Evolutionary conservation across 352 stramenopile species (phyloP).

Genomic region (Globisporangium parvum): DNA sequence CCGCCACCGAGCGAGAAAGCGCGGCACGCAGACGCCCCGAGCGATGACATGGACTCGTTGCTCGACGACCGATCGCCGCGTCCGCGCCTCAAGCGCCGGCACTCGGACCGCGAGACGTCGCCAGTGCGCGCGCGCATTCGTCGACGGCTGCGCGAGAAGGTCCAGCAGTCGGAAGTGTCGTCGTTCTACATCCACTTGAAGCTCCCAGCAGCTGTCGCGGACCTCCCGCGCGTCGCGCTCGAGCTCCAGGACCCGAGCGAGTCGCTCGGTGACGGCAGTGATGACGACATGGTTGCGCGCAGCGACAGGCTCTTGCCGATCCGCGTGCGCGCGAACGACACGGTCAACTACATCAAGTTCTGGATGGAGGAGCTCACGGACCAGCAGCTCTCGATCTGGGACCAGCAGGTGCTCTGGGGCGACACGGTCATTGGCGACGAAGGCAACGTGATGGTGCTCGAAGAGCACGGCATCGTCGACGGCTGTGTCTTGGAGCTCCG

Average conservation of each 20-base stretch:
- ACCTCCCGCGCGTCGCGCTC: slow-evolving; percentile 55
- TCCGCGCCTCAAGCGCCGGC: slow-evolving; percentile 24
- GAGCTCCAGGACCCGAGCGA: slow-evolving; percentile 60
- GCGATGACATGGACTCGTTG: slow-evolving; percentile 15
- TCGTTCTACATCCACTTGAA: slow-evolving; percentile 67
- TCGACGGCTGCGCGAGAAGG: slow-evolving; percentile 39
- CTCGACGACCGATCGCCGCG: slow-evolving; percentile 19
- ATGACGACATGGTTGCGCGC: neutral
- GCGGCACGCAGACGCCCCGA: slow-evolving; percentile 15
- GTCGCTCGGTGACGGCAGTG: slow-evolving; percentile 9
- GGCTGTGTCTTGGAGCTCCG: slow-evolving; percentile 61
- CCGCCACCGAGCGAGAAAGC: slow-evolving; percentile 52
- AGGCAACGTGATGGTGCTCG: slow-evolving; percentile 59
- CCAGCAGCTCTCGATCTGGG: slow-evolving; percentile 74
- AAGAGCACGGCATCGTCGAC: slow-evolving; percentile 66
- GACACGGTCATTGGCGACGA: slow-evolving; percentile 76
- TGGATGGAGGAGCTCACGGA: slow-evolving; percentile 79
- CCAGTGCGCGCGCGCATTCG: slow-evolving; percentile 51
- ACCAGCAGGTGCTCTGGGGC: slow-evolving; percentile 74
- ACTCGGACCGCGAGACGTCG: slow-evolving; percentile 38
- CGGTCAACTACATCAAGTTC: slow-evolving; percentile 79
- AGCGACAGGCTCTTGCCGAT: slow-evolving; percentile 39
- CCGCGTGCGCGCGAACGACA: slow-evolving; percentile 53
- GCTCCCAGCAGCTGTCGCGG: slow-evolving; percentile 50
- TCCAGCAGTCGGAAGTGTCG: slow-evolving; percentile 38